Conservation (phyloP, 2,329 filamentous ascomycete genomes). For the Pseudogymnoascus sp. region DNA sequence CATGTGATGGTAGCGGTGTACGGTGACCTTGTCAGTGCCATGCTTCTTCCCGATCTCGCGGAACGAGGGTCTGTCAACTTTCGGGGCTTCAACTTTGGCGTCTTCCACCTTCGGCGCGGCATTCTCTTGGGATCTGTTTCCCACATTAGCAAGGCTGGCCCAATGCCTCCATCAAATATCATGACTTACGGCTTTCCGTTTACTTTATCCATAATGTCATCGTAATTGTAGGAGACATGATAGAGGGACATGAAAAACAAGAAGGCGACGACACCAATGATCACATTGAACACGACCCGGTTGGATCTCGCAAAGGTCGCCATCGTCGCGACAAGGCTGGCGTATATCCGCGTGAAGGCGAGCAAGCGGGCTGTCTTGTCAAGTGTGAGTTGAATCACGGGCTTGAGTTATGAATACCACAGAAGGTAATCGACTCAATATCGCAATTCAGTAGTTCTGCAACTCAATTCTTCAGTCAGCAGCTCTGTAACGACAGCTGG, state of each 20-base stretch:
- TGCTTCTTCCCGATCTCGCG: constrained; percentile 31
- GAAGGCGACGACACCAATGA: not conserved
- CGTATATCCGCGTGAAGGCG: constrained; percentile 2
- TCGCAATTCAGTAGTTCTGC: not conserved
- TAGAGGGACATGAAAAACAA: not conserved
- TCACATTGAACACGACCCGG: constrained; percentile 4
- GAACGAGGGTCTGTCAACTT: constrained; percentile 19
- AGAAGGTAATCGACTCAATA: not conserved
- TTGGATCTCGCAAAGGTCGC: constrained; percentile 5
- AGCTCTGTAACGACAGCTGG: constrained; percentile 2
- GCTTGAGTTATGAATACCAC: not conserved
- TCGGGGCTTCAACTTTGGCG: not conserved
- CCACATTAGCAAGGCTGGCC: not conserved
- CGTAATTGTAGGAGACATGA: constrained; percentile 1
- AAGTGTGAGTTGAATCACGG: constrained; percentile 3
- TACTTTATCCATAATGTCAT: not conserved
- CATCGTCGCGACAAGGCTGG: not conserved
- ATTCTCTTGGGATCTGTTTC: not conserved
- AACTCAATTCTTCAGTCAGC: not conserved
- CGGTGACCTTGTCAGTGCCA: constrained; percentile 34
- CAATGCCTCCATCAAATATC: not conserved
- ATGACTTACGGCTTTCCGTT: not conserved
- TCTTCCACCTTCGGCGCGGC: not conserved
- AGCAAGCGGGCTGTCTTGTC: not conserved
- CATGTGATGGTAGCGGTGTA: constrained; percentile 34